Base-by-base conservation (phyloP, 2,329 filamentous ascomycete species). In the Cercospora sp. region DNA sequence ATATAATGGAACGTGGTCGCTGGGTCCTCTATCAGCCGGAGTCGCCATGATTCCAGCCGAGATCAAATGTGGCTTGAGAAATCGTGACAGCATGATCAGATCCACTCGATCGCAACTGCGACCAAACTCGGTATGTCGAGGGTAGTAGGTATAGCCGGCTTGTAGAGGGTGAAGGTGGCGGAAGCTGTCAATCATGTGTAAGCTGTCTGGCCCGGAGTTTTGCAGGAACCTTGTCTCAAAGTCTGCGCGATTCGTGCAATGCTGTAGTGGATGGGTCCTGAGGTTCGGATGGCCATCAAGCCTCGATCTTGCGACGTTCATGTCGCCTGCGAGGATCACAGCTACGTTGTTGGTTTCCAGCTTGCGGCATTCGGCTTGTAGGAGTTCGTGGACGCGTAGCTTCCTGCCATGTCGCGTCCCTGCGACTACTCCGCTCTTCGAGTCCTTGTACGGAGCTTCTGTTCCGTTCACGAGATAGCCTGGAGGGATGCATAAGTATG, bases 1-100 rank as follows among this genome's bases (percentile, higher is more conserved):
- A 79, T 80, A 85, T 5, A 88, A 73, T 0, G 85, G 84, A 16
- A 85, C 83, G 77, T 87, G 85, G 75, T 87, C 85, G 73, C 84
- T 86, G 2, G 81, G 79, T 0, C 84, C 84, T 45, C 85, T 78
- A 68, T 86, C 85, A 68, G 69, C 73, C 16, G 77, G 70, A 26
- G 74, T 81, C 30, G 82, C 81, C 66, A 80, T 74, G 16, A 84
- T 83, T 3, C 79, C 81, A 57, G 78, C 79, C 13, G 72, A 75
- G 13, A 66, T 73, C 4, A 84, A 67, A 60, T 74, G 72, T 4
- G 77, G 79, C 64, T 80, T 79, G 9, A 85, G 69, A 1, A 58
- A 68, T 60, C 70, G 77, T 3, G 82, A 85, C 18, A 80, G 79
- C 65, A 87, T 75, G 23, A 85, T 80, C 73, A 85, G 78, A 72